Conservation (phyloP, 1,139 yeast genomes). For the Hemisphaericaspora xylanilytica region DNA sequence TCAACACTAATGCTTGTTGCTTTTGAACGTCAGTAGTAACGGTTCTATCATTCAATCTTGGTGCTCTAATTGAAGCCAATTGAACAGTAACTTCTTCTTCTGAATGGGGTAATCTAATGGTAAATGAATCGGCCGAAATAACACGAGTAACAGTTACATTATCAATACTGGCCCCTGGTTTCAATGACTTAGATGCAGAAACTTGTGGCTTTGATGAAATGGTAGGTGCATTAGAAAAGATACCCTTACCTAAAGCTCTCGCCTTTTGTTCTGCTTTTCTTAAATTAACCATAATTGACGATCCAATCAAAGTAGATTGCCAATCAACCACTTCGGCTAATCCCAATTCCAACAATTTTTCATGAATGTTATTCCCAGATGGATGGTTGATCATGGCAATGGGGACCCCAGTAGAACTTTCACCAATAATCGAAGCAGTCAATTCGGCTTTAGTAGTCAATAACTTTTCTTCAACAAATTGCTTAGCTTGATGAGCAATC, state of each 20-base stretch:
- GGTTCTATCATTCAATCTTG: slow-evolving; percentile 60
- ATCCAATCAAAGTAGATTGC: slow-evolving; percentile 75
- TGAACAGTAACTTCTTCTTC: slow-evolving; percentile 62
- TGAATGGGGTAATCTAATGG: slow-evolving; percentile 45
- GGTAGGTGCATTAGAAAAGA: slow-evolving; percentile 49
- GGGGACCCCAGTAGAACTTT: slow-evolving; percentile 61
- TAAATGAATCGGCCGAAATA: slow-evolving; percentile 67
- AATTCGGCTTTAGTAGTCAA: slow-evolving; percentile 57
- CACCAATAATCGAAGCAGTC: slow-evolving; percentile 57
- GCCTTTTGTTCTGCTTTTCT: slow-evolving; percentile 70
- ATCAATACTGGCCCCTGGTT: slow-evolving; percentile 48
- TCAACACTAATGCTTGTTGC: slow-evolving; percentile 52
- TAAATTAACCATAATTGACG: slow-evolving; percentile 56
- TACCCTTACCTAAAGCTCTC: slow-evolving; percentile 58
- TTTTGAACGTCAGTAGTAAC: slow-evolving; percentile 39
- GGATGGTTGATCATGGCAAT: slow-evolving; percentile 65
- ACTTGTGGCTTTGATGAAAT: slow-evolving; percentile 17
- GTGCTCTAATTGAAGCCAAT: slow-evolving; percentile 71
- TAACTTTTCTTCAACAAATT: slow-evolving; percentile 64
- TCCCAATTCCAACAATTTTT: slow-evolving; percentile 65
- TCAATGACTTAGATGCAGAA: slow-evolving; percentile 22
- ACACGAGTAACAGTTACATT: slow-evolving; percentile 59
- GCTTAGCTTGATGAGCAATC: slow-evolving; percentile 70
- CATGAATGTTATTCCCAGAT: slow-evolving; percentile 67
- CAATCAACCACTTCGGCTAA: slow-evolving; percentile 76